Percentiles rank a stretch among this genome's conserved stretches.
Conservation (phyloP, 805 yeast species). For the Lipomyces yamanashiensis region DNA sequence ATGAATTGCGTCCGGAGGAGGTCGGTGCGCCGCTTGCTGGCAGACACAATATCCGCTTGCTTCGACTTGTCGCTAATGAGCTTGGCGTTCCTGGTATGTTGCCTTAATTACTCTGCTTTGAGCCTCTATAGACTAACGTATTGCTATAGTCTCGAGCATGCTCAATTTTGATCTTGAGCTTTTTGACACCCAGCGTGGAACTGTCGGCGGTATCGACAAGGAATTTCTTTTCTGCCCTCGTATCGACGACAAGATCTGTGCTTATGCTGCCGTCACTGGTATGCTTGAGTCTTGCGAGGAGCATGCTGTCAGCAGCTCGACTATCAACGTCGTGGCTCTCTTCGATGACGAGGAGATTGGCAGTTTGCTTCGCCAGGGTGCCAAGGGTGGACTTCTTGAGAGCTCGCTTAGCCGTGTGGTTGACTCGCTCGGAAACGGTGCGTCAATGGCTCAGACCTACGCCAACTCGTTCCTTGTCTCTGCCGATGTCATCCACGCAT, state of each 20-base stretch:
- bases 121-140: neutral
- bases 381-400: conserved; percentile 75
- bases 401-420: conserved; percentile 58
- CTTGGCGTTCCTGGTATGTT: conserved; percentile 51
- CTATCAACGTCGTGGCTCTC: conserved; percentile 60
- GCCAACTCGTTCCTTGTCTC: conserved; percentile 81
- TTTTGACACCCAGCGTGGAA: conserved; percentile 80
- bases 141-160: conserved; percentile 57
- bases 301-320: conserved; percentile 41
- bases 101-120: neutral
- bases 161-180: conserved; percentile 75
- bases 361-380: conserved; percentile 78
- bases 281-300: conserved; percentile 54
- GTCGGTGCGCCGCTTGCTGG: conserved; percentile 43
- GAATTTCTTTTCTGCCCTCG: conserved; percentile 84
- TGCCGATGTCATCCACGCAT: conserved; percentile 82
- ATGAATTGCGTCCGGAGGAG: conserved; percentile 38
- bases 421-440: conserved; percentile 42
- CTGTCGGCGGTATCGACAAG: conserved; percentile 73
- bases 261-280: conserved; percentile 70
- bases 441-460: conserved; percentile 40
- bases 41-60: conserved; percentile 55
- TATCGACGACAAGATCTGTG: conserved; percentile 81
- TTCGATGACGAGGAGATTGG: conserved; percentile 87
- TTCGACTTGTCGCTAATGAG: conserved; percentile 69